Conservation (phyloP, 441 rosid genomes). For the Mallotus japonicus region DNA sequence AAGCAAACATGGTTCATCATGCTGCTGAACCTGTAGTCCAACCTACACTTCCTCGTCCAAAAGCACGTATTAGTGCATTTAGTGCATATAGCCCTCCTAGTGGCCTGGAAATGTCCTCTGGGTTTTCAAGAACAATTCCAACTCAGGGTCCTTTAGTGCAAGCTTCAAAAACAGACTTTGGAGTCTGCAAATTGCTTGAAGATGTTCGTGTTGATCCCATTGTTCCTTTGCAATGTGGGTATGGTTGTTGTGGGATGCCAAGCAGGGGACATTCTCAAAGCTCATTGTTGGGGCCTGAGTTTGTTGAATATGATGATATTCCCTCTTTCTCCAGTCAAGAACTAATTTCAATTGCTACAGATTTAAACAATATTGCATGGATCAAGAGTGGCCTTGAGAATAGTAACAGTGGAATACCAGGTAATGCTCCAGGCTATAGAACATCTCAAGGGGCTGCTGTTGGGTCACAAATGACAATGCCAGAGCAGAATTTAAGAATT, state of each 20-base stretch:
- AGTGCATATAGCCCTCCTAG: conserved; percentile 48
- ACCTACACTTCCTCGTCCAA: conserved; percentile 48
- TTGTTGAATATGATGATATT: conserved; percentile 71
- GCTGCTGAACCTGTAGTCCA: conserved; percentile 22
- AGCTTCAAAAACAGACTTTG: conserved; percentile 43
- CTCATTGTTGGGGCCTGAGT: conserved; percentile 71
- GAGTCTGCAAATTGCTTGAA: conserved; percentile 50
- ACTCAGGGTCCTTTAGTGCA: conserved; percentile 54
- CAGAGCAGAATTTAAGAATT: conserved; percentile 38
- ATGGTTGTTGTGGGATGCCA: conserved; percentile 56
- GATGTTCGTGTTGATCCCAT: conserved; percentile 49
- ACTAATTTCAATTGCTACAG: conserved; percentile 73
- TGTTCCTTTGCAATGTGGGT: conserved; percentile 64
- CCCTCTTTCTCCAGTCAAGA: conserved; percentile 66
- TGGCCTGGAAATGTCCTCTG: conserved; percentile 32
- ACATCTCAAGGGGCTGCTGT: conserved; percentile 30
- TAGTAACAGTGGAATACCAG: conserved; percentile 22
- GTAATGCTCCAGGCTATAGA: conserved; percentile 28
- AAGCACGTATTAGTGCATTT: conserved; percentile 70
- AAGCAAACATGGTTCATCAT: conserved; percentile 22
- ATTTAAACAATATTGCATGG: conserved; percentile 87
- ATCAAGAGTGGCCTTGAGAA: conserved; percentile 69
- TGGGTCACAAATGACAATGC: conserved; percentile 38
- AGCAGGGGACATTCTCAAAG: conserved; percentile 26
- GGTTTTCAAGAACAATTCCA: conserved; percentile 36